Conservation (phyloP, 176 grass and related monocot genomes). For the Avena sativa region DNA sequence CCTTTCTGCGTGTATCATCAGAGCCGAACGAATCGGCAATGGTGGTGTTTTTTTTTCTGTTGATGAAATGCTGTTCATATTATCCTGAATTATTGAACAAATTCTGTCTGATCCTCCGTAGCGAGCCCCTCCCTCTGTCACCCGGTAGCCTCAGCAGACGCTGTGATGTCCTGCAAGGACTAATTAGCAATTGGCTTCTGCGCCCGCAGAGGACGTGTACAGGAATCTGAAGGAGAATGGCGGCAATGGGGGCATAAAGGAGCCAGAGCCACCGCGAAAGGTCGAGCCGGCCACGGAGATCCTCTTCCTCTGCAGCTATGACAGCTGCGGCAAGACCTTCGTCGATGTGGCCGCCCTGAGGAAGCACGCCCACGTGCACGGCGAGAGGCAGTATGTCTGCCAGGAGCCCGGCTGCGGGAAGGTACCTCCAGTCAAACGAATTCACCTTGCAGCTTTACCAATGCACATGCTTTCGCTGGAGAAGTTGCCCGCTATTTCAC, state of each 20-base stretch:
- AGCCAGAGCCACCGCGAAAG: slow-evolving; percentile 48
- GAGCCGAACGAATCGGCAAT: not conserved
- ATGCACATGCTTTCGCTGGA: not conserved
- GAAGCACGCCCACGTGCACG: slow-evolving; percentile 76
- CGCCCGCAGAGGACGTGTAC: slow-evolving; percentile 60
- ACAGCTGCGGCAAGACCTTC: slow-evolving; percentile 77
- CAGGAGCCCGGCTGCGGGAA: slow-evolving; percentile 77
- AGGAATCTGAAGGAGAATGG: slow-evolving; percentile 49
- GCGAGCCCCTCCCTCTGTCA: not conserved
- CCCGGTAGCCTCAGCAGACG: not conserved
- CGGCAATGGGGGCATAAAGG: not conserved
- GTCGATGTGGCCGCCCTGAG: slow-evolving; percentile 63
- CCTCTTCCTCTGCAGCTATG: slow-evolving; percentile 88
- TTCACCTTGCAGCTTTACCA: not conserved
- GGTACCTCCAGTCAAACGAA: slow-evolving; percentile 41
- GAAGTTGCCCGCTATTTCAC: not conserved
- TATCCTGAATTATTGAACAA: too few species aligned
- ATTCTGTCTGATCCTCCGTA: not conserved
- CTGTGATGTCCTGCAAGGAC: not conserved
- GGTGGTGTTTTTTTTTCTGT: not conserved
- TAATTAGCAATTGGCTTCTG: not conserved
- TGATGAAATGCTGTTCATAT: not conserved
- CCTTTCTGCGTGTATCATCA: not conserved
- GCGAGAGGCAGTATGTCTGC: slow-evolving; percentile 73
- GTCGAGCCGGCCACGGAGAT: slow-evolving; percentile 69